A percentile compares a stretch with the other conserved stretches of the same genome.
Evolutionary conservation across 2,329 filamentous ascomycete genomes (phyloP).

Genomic region (Alternaria sp.): DNA sequence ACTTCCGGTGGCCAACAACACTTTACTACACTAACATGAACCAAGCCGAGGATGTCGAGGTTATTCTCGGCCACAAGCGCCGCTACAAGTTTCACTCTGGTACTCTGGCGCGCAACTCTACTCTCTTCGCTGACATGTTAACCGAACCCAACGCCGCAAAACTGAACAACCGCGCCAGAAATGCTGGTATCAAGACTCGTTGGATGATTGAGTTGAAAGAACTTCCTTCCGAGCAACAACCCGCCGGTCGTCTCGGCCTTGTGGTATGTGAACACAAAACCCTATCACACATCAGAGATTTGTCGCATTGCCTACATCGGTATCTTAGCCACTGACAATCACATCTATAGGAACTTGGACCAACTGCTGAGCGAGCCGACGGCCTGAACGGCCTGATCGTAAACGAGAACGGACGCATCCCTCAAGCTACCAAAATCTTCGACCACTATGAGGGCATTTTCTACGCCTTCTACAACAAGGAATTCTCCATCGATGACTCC

Average conservation of each 20-base stretch:
- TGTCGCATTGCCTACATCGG: neutral
- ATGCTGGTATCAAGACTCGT: slow-evolving; percentile 36
- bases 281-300: neutral
- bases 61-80: slow-evolving; percentile 42
- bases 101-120: slow-evolving; percentile 44
- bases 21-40: slow-evolving; percentile 33
- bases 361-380: slow-evolving; percentile 40
- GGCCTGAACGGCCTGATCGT: slow-evolving; percentile 31
- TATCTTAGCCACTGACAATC: slow-evolving; percentile 6
- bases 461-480: slow-evolving; percentile 57
- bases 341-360: slow-evolving; percentile 44
- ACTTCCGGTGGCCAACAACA: slow-evolving; percentile 3
- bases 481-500: slow-evolving; percentile 53
- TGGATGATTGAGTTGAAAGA: slow-evolving; percentile 47
- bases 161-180: slow-evolving; percentile 34
- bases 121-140: slow-evolving; percentile 42
- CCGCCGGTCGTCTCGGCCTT: slow-evolving; percentile 35
- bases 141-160: slow-evolving; percentile 41
- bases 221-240: slow-evolving; percentile 28
- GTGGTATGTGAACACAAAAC: slow-evolving; percentile 33
- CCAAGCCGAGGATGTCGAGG: slow-evolving; percentile 47
- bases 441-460: slow-evolving; percentile 56
- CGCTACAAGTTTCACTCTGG: slow-evolving; percentile 48
- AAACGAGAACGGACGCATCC: slow-evolving; percentile 49
- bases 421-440: slow-evolving; percentile 36